Evolutionary conservation across 169 alveolate species (phyloP), one percentile per base, ranked within the genome.

Genomic region (Plasmodium chabaudi): DNA sequence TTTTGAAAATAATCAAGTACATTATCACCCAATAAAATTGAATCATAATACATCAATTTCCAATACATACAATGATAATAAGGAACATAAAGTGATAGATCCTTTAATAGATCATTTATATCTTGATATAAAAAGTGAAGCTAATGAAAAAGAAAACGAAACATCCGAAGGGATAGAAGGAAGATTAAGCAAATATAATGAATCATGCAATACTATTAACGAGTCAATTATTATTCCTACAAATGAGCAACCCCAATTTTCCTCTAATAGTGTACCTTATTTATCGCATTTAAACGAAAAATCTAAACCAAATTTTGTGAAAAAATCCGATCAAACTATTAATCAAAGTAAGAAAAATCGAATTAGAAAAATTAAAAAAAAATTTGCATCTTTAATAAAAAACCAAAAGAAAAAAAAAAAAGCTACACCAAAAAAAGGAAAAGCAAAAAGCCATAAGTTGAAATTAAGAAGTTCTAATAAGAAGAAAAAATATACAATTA

Each of bases 311-410:
- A 34, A 34, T n/a, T 39, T 72, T 23, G 44, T 72, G 12, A 71
- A 72, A 15, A 72, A 72, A 15, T 72, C 21, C 39, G 39, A 71
- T 59, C 87, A 72, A 72, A 72, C 87, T 17, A 27, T 59, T 57
- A 23, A 46, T 23, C 57, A 39, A 63, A 72, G 60, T 59, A 72
- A 72, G 21, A 9, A 15, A 12, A 34, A n/a, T 56, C 57, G 44
- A 72, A n/a, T 23, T 17, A 49, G 10, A 19, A 72, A 59, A 42
- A 70, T 70, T 13, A 53, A 53, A 42, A 71, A 19, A 59, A 51
- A 53, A 51, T 15, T 25, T 13, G 25, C 49, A 71, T 1, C 55
- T 39, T 27, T 51, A 42, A 15, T 34, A 68, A 68, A 71, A 13
- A 39, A 39, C 27, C 23, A 44, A 71, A 71, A 19, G 19, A 71